Base-by-base conservation (phyloP, 2,329 filamentous ascomycete species). In the Laburnicola sp. region DNA sequence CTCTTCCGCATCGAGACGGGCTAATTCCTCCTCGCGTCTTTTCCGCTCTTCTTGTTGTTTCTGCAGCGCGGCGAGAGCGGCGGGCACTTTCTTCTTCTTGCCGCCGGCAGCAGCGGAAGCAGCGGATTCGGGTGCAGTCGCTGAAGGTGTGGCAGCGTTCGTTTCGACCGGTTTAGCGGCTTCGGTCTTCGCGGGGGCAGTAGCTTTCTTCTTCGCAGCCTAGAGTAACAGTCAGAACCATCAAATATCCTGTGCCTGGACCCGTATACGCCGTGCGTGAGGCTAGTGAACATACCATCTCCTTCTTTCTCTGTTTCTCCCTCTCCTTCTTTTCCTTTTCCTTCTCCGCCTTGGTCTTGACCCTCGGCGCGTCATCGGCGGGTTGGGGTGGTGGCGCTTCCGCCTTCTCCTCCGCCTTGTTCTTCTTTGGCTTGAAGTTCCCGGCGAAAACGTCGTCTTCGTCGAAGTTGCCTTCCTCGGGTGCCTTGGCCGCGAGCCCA, bases 221-320 rank as follows among this genome's bases (percentile, higher is more conserved):
- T 80, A 71, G 57, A 45, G 63, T 62, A 46, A 46, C 21, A 32
- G n/a, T 42, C 30, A 42, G 43, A 38, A 38, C 3, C 26, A 16
- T 16, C 16, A 16, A 16, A 16, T 16, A 1, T 16, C 16, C 16
- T 16, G 16, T 16, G 1, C 16, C 16, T 16, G 16, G 16, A 16
- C 16, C 16, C 16, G 16, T 16, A 16, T 16, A 16, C 16, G 16
- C 16, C 16, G 1, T 32, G 9, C 26, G 6, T 2, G 25, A 5
- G 9, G 10, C 39, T 3, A 30, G 21, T 42, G 28, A 21, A 56
- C 79, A 51, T 73, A 94, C 91, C 84, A 97, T 88, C 76, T 99
- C 94, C 85, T 92, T 99, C 80, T 99, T 99, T 62, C 92, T 83
- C 78, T 94, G 89, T 85, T 99, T 99, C 80, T 99, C 94, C 55